Percentiles rank a stretch among this genome's conserved stretches.
Evolutionary conservation across 2,329 filamentous ascomycete species (phyloP).

Genomic region (Colletotrichum sp.): DNA sequence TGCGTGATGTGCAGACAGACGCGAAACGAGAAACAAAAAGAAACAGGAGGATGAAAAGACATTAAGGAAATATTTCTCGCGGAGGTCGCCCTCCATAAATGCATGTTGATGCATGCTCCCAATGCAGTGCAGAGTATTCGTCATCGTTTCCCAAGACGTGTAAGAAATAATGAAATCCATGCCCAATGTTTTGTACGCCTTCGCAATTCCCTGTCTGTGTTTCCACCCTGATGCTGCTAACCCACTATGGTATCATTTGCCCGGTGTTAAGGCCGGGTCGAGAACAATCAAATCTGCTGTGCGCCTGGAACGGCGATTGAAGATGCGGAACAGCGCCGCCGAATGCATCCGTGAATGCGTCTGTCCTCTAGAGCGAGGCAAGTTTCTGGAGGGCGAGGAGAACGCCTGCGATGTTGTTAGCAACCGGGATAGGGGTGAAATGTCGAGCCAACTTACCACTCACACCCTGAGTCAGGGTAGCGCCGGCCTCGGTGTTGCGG

Average conservation of each 20-base stretch:
- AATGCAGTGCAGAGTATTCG: conserved; percentile 15
- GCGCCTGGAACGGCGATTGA: neutral
- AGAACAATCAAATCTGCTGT: conserved; percentile 8
- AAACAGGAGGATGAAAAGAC: neutral
- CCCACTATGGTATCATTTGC: conserved; percentile 17
- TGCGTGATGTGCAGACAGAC: neutral
- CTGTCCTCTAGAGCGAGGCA: conserved; percentile 25
- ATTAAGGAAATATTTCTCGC: neutral
- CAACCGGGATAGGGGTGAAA: neutral
- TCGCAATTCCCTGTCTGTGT: neutral
- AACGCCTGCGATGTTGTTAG: conserved; percentile 36
- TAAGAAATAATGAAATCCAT: neutral
- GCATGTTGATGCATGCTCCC: neutral
- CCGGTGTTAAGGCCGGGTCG: conserved; percentile 16
- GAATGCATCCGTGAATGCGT: neutral
- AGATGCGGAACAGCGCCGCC: neutral
- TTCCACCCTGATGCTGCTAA: conserved; percentile 9
- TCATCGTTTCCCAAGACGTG: conserved; percentile 3
- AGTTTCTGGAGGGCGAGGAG: conserved; percentile 48
- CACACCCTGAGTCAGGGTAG: conserved; percentile 88
- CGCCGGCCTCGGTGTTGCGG: conserved; percentile 85
- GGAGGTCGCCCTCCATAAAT: neutral
- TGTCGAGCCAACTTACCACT: conserved; percentile 67
- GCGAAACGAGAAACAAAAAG: neutral
- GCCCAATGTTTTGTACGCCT: conserved; percentile 20